Conservation (phyloP, 1,284 basidiomycete genomes). For the Marasmius sp. region DNA sequence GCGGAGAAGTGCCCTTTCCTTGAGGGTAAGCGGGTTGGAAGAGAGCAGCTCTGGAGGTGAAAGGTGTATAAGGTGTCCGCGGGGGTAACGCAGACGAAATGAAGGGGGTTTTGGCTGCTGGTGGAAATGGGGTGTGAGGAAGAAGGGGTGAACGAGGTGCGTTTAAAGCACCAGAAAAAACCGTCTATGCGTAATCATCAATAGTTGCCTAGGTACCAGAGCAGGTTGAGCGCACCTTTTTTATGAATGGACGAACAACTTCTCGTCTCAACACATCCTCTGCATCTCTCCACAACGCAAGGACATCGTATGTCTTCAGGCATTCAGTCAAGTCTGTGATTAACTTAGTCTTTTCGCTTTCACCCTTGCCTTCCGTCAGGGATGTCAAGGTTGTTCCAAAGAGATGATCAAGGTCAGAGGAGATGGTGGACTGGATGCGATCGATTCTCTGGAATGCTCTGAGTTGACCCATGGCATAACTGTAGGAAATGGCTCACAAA, state of each 20-base stretch:
- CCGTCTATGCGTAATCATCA: conserved; percentile 45
- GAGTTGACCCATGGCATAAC: conserved; percentile 15
- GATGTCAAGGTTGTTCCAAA: conserved; percentile 59
- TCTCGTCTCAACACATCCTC: conserved; percentile 79
- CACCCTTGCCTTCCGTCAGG: conserved; percentile 46
- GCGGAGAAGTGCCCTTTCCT: conserved; percentile 38
- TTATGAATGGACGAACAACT: conserved; percentile 73
- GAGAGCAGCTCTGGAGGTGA: conserved; percentile 42
- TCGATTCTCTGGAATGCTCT: conserved; percentile 64
- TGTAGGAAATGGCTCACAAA: conserved; percentile 47
- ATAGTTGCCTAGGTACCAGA: conserved; percentile 3
- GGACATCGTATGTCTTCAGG: conserved; percentile 77
- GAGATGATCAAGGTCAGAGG: conserved; percentile 80
- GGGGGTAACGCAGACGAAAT: conserved; percentile 37
- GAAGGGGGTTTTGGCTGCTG: conserved; percentile 23
- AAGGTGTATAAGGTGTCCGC: conserved; percentile 71
- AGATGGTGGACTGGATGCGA: conserved; percentile 76
- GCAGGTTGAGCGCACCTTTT: conserved; percentile 51
- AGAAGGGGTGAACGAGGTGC: conserved; percentile 72
- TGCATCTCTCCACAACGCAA: conserved; percentile 82
- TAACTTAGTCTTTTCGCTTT: conserved; percentile 60
- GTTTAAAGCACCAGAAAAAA: conserved; percentile 67
- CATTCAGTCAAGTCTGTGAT: conserved; percentile 73
- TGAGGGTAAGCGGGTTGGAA: background rate
- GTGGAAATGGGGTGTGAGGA: conserved; percentile 67